Evolutionary conservation across 2,329 filamentous ascomycete genomes (phyloP).

Genomic region (Hypoxylon sp.): DNA sequence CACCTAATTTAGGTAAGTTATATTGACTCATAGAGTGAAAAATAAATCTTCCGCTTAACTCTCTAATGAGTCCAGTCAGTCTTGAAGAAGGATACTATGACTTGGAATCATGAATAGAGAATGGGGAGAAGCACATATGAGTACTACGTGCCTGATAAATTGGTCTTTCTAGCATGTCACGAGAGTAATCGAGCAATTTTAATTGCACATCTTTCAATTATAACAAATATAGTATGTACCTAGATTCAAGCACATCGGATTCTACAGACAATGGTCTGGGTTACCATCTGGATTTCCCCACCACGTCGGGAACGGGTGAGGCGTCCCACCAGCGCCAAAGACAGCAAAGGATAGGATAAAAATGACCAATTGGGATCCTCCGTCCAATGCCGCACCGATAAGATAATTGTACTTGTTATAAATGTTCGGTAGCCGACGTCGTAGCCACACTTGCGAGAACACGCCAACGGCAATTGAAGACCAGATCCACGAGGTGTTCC

Average conservation of each 20-base stretch:
- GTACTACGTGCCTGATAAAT: too few species aligned
- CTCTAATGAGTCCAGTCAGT: too few species aligned
- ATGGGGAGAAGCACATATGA: too few species aligned
- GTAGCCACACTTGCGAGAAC: constrained; percentile 34
- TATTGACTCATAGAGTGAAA: not conserved
- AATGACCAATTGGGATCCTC: constrained; percentile 63
- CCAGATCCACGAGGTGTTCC: constrained; percentile 68
- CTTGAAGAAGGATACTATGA: too few species aligned
- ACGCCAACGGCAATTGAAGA: constrained; percentile 34
- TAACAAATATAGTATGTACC: too few species aligned
- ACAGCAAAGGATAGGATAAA: constrained; percentile 71
- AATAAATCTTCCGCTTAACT: not conserved
- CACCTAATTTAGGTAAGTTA: not conserved
- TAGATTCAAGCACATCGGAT: not conserved
- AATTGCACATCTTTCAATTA: not conserved
- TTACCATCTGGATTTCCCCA: constrained; percentile 63
- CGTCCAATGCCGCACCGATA: constrained; percentile 68
- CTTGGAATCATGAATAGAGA: too few species aligned
- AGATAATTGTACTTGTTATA: constrained; percentile 70
- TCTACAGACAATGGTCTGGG: constrained; percentile 36
- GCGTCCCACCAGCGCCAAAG: constrained; percentile 64
- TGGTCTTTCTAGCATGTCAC: not conserved
- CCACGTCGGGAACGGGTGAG: constrained; percentile 65
- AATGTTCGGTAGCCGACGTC: constrained; percentile 58
- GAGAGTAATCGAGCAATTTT: not conserved